Conservation (phyloP, 306 rosid species). For the Cyamopsis tetragonoloba region DNA sequence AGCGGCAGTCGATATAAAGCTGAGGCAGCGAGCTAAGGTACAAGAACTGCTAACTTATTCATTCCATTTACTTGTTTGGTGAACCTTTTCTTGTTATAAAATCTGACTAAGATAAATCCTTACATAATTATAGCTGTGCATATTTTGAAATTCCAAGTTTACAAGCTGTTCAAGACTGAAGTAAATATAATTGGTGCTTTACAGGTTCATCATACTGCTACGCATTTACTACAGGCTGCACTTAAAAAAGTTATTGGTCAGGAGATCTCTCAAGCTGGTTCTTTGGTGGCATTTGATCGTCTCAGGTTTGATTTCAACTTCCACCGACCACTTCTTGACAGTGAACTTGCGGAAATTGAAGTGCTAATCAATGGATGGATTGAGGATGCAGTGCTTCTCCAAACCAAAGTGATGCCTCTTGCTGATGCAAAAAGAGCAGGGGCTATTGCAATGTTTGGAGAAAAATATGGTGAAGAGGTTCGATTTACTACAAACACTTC, state of each 20-base stretch:
- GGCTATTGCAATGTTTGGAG: conserved; percentile 97
- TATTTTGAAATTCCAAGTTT: conserved; percentile 13
- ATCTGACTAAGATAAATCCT: background rate
- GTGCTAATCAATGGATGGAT: conserved; percentile 73
- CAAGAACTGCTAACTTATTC: conserved; percentile 11
- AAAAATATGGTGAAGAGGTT: conserved; percentile 94
- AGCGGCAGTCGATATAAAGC: conserved; percentile 73
- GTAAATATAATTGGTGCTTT: conserved; percentile 26
- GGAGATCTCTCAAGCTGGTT: conserved; percentile 98
- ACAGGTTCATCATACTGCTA: conserved; percentile 97
- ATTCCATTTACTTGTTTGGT: background rate
- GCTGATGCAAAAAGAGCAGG: conserved; percentile 83
- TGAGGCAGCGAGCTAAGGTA: conserved; percentile 94
- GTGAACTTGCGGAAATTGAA: conserved; percentile 72
- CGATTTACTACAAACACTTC: conserved; percentile 21
- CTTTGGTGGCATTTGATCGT: conserved; percentile 90
- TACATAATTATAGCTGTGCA: conserved; percentile 6
- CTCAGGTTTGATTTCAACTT: conserved; percentile 95
- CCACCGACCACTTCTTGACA: conserved; percentile 67
- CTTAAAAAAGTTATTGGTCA: conserved; percentile 75
- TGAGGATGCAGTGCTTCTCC: conserved; percentile 66
- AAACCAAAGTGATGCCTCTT: conserved; percentile 87
- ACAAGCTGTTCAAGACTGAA: conserved; percentile 21
- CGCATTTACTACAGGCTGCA: conserved; percentile 95
- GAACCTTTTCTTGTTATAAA: background rate